phyloP scores from a whole-genome alignment of 192 early-diverging fungal genomes.

The Phycomyces nitens region DNA sequence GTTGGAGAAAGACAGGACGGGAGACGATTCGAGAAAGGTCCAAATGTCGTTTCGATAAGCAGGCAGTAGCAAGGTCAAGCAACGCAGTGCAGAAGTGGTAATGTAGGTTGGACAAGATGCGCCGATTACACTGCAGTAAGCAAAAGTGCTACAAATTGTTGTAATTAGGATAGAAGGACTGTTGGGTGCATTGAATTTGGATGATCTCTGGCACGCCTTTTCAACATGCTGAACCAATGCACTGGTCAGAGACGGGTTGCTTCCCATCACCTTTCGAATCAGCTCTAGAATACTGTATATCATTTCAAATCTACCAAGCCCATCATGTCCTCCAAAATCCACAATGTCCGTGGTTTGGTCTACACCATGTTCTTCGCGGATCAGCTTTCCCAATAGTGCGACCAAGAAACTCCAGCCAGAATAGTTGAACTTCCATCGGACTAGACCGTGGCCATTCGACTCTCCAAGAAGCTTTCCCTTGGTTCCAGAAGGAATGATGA shows the following conservation, averaged over 20 bases:
- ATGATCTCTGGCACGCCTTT: not conserved
- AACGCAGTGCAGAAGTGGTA: conserved; percentile 15
- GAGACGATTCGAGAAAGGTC: conserved; percentile 15
- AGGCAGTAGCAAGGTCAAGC: conserved; percentile 21
- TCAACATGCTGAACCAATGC: conserved; percentile 13
- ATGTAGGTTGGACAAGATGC: not conserved
- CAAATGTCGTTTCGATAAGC: conserved; percentile 21
- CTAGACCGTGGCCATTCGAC: not conserved
- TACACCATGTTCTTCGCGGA: not conserved
- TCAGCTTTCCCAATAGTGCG: conserved; percentile 10
- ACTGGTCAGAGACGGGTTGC: conserved; percentile 5
- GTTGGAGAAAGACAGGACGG: conserved; percentile 19
- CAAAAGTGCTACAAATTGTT: conserved; percentile 8
- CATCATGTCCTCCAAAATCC: conserved; percentile 6
- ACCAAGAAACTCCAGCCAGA: conserved; percentile 26
- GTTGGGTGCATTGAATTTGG: not conserved
- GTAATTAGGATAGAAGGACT: conserved; percentile 1
- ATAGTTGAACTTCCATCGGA: conserved; percentile 20
- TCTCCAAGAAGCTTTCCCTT: conserved; percentile 3
- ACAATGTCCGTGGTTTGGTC: not conserved
- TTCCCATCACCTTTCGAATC: conserved; percentile 7
- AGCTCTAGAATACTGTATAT: conserved; percentile 23
- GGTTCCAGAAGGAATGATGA: conserved; percentile 15
- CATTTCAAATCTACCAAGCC: conserved; percentile 6
- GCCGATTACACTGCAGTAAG: not conserved